Conservation (phyloP, 2,329 filamentous ascomycete species). For the Pezicula neosporulosa region DNA sequence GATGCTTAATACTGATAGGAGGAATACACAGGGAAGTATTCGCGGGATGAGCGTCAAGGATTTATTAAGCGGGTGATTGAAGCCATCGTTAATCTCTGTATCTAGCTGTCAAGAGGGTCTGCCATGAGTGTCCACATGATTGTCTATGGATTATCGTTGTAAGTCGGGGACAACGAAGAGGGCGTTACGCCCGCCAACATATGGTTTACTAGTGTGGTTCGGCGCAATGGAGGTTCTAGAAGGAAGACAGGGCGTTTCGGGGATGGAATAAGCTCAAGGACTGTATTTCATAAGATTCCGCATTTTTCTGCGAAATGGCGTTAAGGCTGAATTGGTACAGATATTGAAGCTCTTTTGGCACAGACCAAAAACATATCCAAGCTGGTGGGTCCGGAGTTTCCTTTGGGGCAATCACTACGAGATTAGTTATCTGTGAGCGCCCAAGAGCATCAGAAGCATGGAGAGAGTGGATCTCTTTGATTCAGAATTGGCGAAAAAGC, state of each 20-base stretch:
- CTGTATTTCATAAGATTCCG: too few relatives aligned
- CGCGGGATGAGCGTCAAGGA: slow-evolving; percentile 51
- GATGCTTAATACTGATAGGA: slow-evolving; percentile 81
- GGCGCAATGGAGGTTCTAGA: not conserved
- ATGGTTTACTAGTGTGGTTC: not conserved
- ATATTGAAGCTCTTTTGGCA: too few relatives aligned
- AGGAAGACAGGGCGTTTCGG: not conserved
- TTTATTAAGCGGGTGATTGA: slow-evolving; percentile 43
- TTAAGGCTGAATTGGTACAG: too few relatives aligned
- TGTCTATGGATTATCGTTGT: too few relatives aligned
- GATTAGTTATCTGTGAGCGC: too few relatives aligned
- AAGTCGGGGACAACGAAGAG: too few relatives aligned
- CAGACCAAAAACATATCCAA: too few relatives aligned
- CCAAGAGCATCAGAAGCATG: too few relatives aligned
- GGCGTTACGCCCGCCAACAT: too few relatives aligned
- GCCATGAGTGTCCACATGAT: not conserved
- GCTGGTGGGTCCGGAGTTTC: too few relatives aligned
- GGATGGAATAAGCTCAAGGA: not conserved
- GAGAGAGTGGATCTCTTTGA: not conserved
- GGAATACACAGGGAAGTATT: slow-evolving; percentile 16
- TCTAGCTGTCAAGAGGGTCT: not conserved
- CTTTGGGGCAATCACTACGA: too few relatives aligned
- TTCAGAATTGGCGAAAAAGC: not conserved
- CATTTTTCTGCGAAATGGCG: too few relatives aligned
- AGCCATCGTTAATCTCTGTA: not conserved